A percentile compares a stretch with the other conserved stretches of the same genome.
phyloP scores from a whole-genome alignment of 371 early-diverging fungal genomes.

The Sporodiniella umbellata region DNA sequence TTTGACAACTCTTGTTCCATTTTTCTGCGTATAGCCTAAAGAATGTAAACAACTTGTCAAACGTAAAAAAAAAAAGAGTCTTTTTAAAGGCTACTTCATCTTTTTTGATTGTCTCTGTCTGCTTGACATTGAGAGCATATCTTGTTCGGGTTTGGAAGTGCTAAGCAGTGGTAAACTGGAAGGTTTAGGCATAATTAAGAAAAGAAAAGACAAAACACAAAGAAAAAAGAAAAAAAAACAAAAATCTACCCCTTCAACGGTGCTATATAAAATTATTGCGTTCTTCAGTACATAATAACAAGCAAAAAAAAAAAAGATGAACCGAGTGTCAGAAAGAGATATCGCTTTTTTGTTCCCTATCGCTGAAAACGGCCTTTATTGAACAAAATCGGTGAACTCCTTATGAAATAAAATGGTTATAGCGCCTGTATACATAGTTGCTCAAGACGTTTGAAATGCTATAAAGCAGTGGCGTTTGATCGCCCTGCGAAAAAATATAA shows the following conservation, averaged over 20 bases:
- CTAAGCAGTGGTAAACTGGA: slow-evolving; percentile 6
- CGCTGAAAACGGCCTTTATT: no score
- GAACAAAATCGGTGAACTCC: no score
- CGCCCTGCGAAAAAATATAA: no score
- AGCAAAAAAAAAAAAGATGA: neutral
- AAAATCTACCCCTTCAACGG: no score
- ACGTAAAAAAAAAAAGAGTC: neutral
- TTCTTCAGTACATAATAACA: neutral
- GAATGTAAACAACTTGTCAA: neutral
- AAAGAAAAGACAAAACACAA: slow-evolving; percentile 12
- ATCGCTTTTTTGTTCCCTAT: no score
- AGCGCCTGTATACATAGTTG: no score
- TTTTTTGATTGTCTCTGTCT: slow-evolving; percentile 45
- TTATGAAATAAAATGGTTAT: no score
- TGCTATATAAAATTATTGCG: no score
- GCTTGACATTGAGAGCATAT: slow-evolving; percentile 26
- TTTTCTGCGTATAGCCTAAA: slow-evolving; percentile 74
- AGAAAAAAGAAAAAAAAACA: neutral
- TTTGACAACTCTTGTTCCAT: slow-evolving; percentile 72
- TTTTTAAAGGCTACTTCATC: slow-evolving; percentile 32
- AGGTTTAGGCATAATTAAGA: slow-evolving; percentile 18
- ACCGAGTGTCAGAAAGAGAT: no score
- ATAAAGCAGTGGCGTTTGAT: no score
- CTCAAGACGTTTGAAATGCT: no score
- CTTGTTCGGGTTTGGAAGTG: slow-evolving; percentile 8